phyloP scores from a whole-genome alignment of 441 rosid genomes.

The Macaranga tanarius region DNA sequence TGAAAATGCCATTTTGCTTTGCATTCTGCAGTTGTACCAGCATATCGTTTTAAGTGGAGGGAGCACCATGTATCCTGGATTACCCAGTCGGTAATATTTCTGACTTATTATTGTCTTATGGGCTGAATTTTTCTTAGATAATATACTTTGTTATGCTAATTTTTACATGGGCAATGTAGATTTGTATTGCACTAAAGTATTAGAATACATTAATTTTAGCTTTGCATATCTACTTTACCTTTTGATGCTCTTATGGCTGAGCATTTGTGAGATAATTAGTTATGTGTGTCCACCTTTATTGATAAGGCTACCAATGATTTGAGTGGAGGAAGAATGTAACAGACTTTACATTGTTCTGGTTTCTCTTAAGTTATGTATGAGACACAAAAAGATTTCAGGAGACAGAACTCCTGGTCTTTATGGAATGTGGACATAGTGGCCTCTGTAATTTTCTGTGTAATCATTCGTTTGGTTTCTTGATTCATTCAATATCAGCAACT shows the following conservation, averaged over 20 bases:
- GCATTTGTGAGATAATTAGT: background rate
- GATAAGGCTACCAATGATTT: background rate
- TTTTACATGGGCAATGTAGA: background rate
- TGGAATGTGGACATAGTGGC: background rate
- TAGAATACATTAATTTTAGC: background rate
- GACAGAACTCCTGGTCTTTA: background rate
- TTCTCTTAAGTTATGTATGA: background rate
- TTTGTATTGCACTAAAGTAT: background rate
- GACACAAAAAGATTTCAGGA: background rate
- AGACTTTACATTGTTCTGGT: background rate
- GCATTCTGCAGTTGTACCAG: constrained; percentile 76
- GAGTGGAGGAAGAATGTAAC: background rate
- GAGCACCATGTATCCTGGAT: constrained; percentile 99
- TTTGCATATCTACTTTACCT: constrained; percentile 1
- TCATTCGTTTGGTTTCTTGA: background rate
- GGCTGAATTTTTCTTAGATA: background rate
- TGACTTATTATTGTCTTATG: constrained; percentile 4
- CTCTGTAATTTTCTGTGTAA: background rate
- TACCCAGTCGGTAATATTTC: constrained; percentile 83
- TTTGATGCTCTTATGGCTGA: constrained; percentile 3
- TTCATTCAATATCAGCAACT: background rate
- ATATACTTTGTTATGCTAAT: background rate
- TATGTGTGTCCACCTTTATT: background rate
- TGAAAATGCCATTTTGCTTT: constrained; percentile 13
- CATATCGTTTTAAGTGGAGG: constrained; percentile 98